phyloP scores from a whole-genome alignment of 2,329 filamentous ascomycete genomes.

The Chrysoporthe austroafricana region DNA sequence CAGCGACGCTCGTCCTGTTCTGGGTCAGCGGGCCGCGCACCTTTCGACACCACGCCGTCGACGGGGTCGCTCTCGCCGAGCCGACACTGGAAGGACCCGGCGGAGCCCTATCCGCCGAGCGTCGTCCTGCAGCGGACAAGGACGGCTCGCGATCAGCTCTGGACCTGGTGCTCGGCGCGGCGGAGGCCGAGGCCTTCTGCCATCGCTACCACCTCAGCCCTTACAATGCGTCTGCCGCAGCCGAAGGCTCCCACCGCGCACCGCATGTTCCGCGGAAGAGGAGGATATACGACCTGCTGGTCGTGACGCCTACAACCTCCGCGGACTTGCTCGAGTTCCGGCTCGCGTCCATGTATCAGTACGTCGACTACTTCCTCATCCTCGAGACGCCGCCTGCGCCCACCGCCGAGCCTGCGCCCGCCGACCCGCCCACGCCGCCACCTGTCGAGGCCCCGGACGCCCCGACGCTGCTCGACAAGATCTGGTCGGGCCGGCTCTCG shows the following conservation, averaged over 20 bases:
- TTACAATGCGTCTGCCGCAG: conserved; percentile 12
- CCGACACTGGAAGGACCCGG: not conserved
- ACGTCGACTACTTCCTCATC: conserved; percentile 50
- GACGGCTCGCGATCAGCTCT: not conserved
- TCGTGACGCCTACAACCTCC: conserved; percentile 29
- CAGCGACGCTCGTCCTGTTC: conserved; percentile 18
- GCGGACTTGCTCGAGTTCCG: conserved; percentile 30
- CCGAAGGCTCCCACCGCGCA: not conserved
- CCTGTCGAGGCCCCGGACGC: conserved; percentile 42
- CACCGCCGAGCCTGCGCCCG: not conserved
- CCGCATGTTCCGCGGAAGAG: conserved; percentile 7
- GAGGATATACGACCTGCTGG: conserved; percentile 31
- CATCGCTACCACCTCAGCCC: conserved; percentile 21
- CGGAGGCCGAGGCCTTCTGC: conserved; percentile 16
- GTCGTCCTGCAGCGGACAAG: not conserved
- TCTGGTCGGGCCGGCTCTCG: conserved; percentile 40
- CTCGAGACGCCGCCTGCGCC: conserved; percentile 39
- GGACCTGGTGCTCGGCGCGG: not conserved
- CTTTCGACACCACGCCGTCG: not conserved
- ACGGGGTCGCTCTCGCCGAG: not conserved
- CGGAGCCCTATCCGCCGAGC: not conserved
- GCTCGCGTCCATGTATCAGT: conserved; percentile 35
- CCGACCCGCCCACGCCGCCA: not conserved
- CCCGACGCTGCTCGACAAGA: conserved; percentile 42
- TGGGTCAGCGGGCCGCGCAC: conserved; percentile 22